Base-by-base conservation (phyloP, 2,329 filamentous ascomycete genomes). In the Ophiostoma angusticollis region DNA sequence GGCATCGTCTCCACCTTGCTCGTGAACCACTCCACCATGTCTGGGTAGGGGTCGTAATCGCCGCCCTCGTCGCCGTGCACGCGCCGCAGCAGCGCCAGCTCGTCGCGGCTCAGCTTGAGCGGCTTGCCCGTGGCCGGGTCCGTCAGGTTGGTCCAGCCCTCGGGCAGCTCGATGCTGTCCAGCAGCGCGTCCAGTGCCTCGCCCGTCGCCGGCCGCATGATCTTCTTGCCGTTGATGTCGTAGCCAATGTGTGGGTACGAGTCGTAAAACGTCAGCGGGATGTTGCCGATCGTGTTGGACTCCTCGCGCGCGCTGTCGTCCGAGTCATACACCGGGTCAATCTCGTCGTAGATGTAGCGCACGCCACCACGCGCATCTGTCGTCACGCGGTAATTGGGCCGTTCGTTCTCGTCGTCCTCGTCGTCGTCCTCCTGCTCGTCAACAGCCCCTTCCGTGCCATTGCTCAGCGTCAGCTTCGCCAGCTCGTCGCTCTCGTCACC, bases 181-280 rank as follows among this genome's bases (percentile, higher is more conserved):
- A 98, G 69, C 31, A 98, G 70, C 11, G 86, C 85, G 65, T 98
- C 91, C 23, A 98, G 65, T 25, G 91, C 91, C 57, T 94, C 82
- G 37, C 89, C 89, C 50, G 86, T 89, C 4, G 93, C 91, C 6
- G 91, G 91, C 37, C 91, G 81, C 78, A 94, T 84, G 47, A 98
- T 94, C 60, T 84, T 93, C 72, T 93, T 95, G 59, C 91, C 91
- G 59, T 98, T 93, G 64, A 98, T 96, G 53, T 95, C 84, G 62
- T 98, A 98, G 43, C 91, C 91, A 56, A 98, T 95, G 58, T 98
- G 91, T 36, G 91, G 91, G 57, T 95, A 98, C 25, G 84, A 82
- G 58, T 98, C 91, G 65, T 98, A 98, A 62, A 94, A 96, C 3
- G 83, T 81, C 35, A 96, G 65, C 5, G 87, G 84, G 44, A 98